A percentile compares a stretch with the other conserved stretches of the same genome.
These are phyloP conservation scores for Hygrophorus pudorinus DNA, from an alignment of 768 basidiomycete species.

Conservation along the genomic window DNA sequence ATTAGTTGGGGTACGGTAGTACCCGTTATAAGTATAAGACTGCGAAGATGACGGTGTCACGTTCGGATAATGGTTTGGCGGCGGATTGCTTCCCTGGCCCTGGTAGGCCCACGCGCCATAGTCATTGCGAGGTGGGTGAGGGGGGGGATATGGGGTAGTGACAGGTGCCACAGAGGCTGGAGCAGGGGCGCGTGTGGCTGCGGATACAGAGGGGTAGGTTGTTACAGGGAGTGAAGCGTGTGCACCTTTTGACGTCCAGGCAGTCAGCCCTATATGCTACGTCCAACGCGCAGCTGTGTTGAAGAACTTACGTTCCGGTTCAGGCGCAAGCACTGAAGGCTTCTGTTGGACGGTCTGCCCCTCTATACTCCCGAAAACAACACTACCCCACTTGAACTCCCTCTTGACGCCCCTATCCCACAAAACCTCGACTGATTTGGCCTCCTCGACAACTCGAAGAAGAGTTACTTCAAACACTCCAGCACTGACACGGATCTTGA, in stretches of 20 bases:
- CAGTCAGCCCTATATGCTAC: neutral
- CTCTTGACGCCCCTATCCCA: constrained; percentile 69
- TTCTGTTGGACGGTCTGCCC: constrained; percentile 57
- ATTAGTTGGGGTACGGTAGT: constrained; percentile 1
- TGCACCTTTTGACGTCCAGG: neutral
- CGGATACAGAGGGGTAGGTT: constrained; percentile 21
- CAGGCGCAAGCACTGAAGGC: constrained; percentile 43
- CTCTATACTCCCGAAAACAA: constrained; percentile 68
- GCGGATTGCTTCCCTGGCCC: neutral
- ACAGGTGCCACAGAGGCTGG: constrained; percentile 2
- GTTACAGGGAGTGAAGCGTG: constrained; percentile 17
- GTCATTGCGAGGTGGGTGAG: constrained; percentile 16
- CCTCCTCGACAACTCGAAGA: constrained; percentile 58
- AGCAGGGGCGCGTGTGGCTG: constrained; percentile 14
- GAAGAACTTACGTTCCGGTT: constrained; percentile 36
- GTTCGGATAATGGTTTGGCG: neutral
- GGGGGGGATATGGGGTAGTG: constrained; percentile 5
- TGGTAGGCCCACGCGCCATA: constrained; percentile 13
- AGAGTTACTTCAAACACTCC: constrained; percentile 85
- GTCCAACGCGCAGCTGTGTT: neutral
- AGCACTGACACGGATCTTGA: constrained; percentile 77
- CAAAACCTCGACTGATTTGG: constrained; percentile 63
- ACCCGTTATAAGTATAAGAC: neutral
- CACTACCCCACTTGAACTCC: constrained; percentile 78
- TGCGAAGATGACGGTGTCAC: neutral